These are phyloP conservation scores for Diaporthe destruens DNA, from an alignment of 2,329 filamentous ascomycete genomes.

Conservation along the genomic window DNA sequence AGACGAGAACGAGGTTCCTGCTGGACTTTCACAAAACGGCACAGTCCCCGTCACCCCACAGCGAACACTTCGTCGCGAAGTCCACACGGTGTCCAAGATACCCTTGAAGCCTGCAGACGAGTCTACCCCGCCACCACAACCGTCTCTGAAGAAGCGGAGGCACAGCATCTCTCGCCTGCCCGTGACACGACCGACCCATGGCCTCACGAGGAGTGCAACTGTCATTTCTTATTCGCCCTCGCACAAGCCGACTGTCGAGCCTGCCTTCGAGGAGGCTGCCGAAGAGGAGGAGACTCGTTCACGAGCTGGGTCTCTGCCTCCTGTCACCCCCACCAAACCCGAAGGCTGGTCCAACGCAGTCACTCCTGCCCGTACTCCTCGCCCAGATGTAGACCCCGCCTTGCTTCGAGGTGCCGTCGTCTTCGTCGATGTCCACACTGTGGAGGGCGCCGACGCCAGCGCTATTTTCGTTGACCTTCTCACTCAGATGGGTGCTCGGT, in stretches of 20 bases:
- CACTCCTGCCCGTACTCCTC: conserved; percentile 64
- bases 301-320: conserved; percentile 46
- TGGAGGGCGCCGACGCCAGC: conserved; percentile 83
- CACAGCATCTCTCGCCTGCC: conserved; percentile 64
- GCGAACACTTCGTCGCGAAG: conserved; percentile 64
- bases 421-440: conserved; percentile 86
- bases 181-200: conserved; percentile 55
- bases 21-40: conserved; percentile 42
- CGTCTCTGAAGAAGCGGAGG: conserved; percentile 61
- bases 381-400: conserved; percentile 63
- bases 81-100: conserved; percentile 82
- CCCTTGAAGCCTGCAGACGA: conserved; percentile 78
- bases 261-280: conserved; percentile 45
- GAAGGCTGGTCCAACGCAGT: conserved; percentile 66
- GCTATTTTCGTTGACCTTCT: conserved; percentile 85
- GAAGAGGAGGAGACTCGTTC: conserved; percentile 42
- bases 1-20: conserved; percentile 72
- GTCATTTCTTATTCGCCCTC: conserved; percentile 68
- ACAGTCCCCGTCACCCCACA: conserved; percentile 67
- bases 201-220: conserved; percentile 61
- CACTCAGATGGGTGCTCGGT: conserved; percentile 83
- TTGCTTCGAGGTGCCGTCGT: conserved; percentile 80
- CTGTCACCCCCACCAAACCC: conserved; percentile 61
- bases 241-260: conserved; percentile 54
- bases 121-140: conserved; percentile 58